A percentile compares a stretch with the other conserved stretches of the same genome.
These are phyloP conservation scores for Stephanodiscus minutulus DNA, from an alignment of 108 stramenopile genomes.

Conservation along the genomic window DNA sequence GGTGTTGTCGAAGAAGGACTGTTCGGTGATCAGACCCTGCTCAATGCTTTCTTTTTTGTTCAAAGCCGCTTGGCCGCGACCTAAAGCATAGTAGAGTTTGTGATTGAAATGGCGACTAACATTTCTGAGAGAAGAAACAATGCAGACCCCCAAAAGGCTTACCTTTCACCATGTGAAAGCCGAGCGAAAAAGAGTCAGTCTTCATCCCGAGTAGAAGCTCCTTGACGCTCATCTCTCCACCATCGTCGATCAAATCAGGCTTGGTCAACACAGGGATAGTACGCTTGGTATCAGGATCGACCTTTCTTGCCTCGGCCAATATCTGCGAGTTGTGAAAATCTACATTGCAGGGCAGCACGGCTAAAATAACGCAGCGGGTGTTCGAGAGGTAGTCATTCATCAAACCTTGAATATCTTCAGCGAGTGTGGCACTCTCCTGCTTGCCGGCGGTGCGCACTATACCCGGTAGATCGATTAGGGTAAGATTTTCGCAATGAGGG, in stretches of 20 bases:
- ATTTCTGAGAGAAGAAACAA: background rate
- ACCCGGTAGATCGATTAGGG: slow-evolving; percentile 90
- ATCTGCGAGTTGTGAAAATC: slow-evolving; percentile 89
- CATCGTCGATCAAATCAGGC: slow-evolving; percentile 84
- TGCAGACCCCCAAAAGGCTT: background rate
- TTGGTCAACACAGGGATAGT: slow-evolving; percentile 92
- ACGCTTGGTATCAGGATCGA: slow-evolving; percentile 68
- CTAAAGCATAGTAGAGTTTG: slow-evolving; percentile 4
- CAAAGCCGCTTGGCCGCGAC: slow-evolving; percentile 65
- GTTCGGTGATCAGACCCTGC: slow-evolving; percentile 48
- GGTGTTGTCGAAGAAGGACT: slow-evolving; percentile 50
- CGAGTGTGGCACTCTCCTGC: slow-evolving; percentile 56
- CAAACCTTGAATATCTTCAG: slow-evolving; percentile 69
- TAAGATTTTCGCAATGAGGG: slow-evolving; percentile 60
- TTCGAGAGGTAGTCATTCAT: slow-evolving; percentile 71
- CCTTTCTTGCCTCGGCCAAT: slow-evolving; percentile 58
- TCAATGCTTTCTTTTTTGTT: slow-evolving; percentile 49
- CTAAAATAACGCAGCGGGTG: slow-evolving; percentile 74
- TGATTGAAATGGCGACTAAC: background rate
- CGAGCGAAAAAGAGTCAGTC: slow-evolving; percentile 42
- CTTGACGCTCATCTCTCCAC: slow-evolving; percentile 54
- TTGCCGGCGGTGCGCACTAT: slow-evolving; percentile 70
- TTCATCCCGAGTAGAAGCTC: slow-evolving; percentile 55
- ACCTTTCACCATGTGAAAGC: slow-evolving; percentile 70
- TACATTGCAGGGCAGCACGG: slow-evolving; percentile 80